phyloP scores from a whole-genome alignment of 306 rosid genomes.

The Sesbania bispinosa region DNA sequence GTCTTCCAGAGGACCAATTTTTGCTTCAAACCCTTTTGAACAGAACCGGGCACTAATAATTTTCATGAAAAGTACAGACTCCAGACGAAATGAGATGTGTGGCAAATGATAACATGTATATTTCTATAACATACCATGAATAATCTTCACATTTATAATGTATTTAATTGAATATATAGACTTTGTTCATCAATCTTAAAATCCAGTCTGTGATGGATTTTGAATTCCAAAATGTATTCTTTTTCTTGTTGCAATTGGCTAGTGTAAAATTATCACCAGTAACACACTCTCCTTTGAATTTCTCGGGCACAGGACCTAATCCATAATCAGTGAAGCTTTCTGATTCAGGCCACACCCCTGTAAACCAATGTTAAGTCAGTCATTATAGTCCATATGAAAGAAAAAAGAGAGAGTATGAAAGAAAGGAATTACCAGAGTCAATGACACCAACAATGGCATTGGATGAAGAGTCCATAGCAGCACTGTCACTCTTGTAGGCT shows the following conservation, averaged over 20 bases:
- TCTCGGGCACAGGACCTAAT: slow-evolving; percentile 58
- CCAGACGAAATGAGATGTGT: neutral
- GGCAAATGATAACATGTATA: neutral
- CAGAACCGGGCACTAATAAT: slow-evolving; percentile 60
- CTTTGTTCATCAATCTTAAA: neutral
- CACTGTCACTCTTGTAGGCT: slow-evolving; percentile 19
- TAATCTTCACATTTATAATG: neutral
- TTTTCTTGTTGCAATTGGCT: slow-evolving; percentile 71
- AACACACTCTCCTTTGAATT: slow-evolving; percentile 65
- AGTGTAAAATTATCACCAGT: slow-evolving; percentile 55
- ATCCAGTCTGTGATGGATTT: neutral
- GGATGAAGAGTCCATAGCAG: slow-evolving; percentile 31
- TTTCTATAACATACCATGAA: neutral
- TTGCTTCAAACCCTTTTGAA: slow-evolving; percentile 46
- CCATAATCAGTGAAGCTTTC: slow-evolving; percentile 66
- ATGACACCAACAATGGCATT: slow-evolving; percentile 62
- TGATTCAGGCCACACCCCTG: slow-evolving; percentile 79
- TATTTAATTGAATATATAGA: neutral
- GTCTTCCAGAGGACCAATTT: slow-evolving; percentile 44
- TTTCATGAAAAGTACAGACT: slow-evolving; percentile 43
- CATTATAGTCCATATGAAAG: neutral
- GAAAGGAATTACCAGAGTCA: slow-evolving; percentile 52
- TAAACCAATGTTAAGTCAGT: slow-evolving; percentile 5
- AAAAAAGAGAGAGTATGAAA: neutral
- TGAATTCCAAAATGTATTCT: slow-evolving; percentile 8